These are phyloP conservation scores for Glonium stellatum DNA, from an alignment of 495 filamentous ascomycete species.

Conservation along the genomic window DNA sequence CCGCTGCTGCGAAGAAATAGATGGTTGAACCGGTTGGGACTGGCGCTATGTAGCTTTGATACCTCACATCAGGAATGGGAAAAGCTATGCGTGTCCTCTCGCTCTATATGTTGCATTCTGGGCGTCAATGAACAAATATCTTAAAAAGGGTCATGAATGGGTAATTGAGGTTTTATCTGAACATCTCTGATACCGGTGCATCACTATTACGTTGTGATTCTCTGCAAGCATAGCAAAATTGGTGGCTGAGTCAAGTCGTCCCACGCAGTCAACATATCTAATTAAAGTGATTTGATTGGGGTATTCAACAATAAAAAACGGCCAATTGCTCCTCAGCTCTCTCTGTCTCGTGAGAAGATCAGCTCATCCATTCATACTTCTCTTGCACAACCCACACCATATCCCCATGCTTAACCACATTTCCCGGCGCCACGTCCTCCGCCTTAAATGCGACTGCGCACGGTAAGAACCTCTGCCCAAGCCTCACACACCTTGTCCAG, in stretches of 20 bases:
- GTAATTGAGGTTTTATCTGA: not conserved
- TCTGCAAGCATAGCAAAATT: not conserved
- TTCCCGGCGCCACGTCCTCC: conserved; percentile 6
- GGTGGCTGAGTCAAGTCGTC: not conserved
- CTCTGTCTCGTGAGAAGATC: not conserved
- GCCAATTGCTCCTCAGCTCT: not conserved
- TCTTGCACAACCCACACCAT: conserved; percentile 22
- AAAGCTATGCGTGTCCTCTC: not conserved
- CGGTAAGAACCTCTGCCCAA: conserved; percentile 20
- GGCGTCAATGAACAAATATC: not conserved
- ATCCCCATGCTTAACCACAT: conserved; percentile 3
- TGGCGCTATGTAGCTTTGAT: not conserved
- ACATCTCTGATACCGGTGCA: not conserved
- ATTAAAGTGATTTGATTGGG: too few species aligned
- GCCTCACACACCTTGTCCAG: conserved; percentile 12
- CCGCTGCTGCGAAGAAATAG: conserved; percentile 85
- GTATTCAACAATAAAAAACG: too few species aligned
- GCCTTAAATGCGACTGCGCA: conserved; percentile 10
- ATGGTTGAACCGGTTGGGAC: not conserved
- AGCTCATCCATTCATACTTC: conserved; percentile 4
- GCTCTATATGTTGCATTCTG: not conserved
- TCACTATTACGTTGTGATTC: not conserved
- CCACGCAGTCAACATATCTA: too few species aligned
- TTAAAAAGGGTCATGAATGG: not conserved
- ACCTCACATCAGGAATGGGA: not conserved